A percentile compares a stretch with the other conserved stretches of the same genome.
Conservation (phyloP, 179 eudicot species). For the Patellifolia procumbens region DNA sequence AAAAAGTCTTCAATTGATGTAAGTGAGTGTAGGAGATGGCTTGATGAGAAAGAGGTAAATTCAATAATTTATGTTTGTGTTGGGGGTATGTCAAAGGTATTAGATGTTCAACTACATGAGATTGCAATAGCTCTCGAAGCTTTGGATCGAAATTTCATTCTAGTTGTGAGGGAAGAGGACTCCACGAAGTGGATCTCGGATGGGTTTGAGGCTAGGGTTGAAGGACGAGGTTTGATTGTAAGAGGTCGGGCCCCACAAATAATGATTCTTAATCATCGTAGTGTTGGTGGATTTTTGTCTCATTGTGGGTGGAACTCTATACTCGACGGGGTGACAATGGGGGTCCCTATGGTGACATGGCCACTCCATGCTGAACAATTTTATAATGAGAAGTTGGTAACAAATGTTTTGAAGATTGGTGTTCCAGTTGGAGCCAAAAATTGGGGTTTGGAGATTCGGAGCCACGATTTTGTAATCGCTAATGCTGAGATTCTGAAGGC, state of each 20-base stretch:
- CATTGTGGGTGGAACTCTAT: constrained; percentile 21
- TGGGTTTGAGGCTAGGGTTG: constrained; percentile 30
- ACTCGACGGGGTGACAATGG: constrained; percentile 28
- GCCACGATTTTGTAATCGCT: neutral
- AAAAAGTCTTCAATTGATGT: constrained; percentile 17
- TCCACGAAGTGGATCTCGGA: neutral
- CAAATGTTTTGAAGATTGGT: constrained; percentile 34
- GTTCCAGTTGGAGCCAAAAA: constrained; percentile 27
- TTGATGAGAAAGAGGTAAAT: constrained; percentile 30
- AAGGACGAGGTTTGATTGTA: constrained; percentile 33
- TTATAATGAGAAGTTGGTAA: constrained; percentile 32
- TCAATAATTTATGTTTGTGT: constrained; percentile 45
- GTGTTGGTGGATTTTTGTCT: constrained; percentile 33
- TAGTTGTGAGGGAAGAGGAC: constrained; percentile 30
- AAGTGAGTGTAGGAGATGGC: constrained; percentile 40
- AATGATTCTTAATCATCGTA: constrained; percentile 23
- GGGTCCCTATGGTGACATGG: constrained; percentile 42
- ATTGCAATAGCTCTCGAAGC: constrained; percentile 41
- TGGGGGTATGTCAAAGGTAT: constrained; percentile 31
- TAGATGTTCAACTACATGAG: constrained; percentile 33
- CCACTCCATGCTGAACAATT: constrained; percentile 42
- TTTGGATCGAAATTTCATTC: constrained; percentile 28
- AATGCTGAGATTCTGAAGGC: constrained; percentile 3
- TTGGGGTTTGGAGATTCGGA: constrained; percentile 1
- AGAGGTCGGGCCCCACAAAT: constrained; percentile 45